Evolutionary conservation across 78 protist genomes (phyloP).

Genomic region (Mantamonas sphyraenae): DNA sequence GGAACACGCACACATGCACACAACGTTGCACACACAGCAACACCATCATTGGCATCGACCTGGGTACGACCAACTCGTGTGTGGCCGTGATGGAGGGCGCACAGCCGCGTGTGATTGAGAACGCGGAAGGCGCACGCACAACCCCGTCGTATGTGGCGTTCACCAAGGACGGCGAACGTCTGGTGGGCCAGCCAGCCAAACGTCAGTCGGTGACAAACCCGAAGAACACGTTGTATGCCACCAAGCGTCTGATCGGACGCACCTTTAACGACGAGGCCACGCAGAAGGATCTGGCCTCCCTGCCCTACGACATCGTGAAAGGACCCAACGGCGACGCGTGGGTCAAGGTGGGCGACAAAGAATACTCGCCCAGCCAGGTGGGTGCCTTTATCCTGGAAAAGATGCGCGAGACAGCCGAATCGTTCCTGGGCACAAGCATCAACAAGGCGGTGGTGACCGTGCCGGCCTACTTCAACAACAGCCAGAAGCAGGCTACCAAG

Average conservation of each 20-base stretch:
- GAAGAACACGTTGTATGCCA: slow-evolving; percentile 74
- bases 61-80: slow-evolving; percentile 99
- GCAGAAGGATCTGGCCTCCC: slow-evolving; percentile 34
- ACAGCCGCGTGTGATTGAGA: slow-evolving; percentile 62
- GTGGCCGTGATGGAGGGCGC: slow-evolving; percentile 89
- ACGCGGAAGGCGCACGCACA: slow-evolving; percentile 85
- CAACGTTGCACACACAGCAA: too few relatives aligned
- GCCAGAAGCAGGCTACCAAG: slow-evolving; percentile 98
- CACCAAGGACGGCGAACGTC: slow-evolving; percentile 62
- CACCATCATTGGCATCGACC: slow-evolving; percentile 97
- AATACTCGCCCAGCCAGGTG: slow-evolving; percentile 91
- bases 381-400: slow-evolving; percentile 91
- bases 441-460: slow-evolving; percentile 94
- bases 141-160: slow-evolving; percentile 94
- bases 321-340: slow-evolving; percentile 91
- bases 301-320: slow-evolving; percentile 56
- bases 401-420: slow-evolving; percentile 96
- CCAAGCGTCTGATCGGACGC: slow-evolving; percentile 93
- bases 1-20: too few relatives aligned
- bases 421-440: slow-evolving; percentile 66
- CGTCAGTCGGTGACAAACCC: slow-evolving; percentile 84
- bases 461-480: slow-evolving; percentile 99
- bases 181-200: slow-evolving; percentile 89
- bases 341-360: slow-evolving; percentile 80
- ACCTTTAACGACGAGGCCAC: slow-evolving; percentile 55